Percentiles rank a stretch among this genome's conserved stretches.
Evolutionary conservation across 192 early-diverging fungal species (phyloP).

Genomic region (Physocladia obscura): DNA sequence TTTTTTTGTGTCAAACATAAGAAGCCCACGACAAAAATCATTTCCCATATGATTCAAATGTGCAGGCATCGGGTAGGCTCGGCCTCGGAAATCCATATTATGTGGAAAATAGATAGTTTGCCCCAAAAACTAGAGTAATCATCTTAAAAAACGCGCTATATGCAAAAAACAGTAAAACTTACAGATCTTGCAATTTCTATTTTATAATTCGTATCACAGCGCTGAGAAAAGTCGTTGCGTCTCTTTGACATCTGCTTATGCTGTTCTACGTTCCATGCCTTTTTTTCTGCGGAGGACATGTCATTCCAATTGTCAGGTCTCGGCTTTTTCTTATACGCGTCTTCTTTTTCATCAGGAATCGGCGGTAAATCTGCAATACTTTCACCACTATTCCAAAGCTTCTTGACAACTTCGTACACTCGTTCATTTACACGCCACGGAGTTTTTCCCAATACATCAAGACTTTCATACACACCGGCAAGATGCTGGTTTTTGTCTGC

Average conservation of each 20-base stretch:
- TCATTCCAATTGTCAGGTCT: conserved; percentile 59
- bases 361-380: conserved; percentile 61
- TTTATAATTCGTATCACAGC: conserved; percentile 93
- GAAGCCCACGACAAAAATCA: conserved; percentile 90
- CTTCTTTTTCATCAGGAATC: conserved; percentile 29
- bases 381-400: conserved; percentile 86
- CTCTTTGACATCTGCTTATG: conserved; percentile 42
- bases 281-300: conserved; percentile 43
- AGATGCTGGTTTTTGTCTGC: conserved; percentile 78
- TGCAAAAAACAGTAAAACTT: conserved; percentile 20
- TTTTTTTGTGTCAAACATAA: conserved; percentile 79
- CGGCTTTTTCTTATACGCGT: conserved; percentile 17
- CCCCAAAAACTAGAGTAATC: conserved; percentile 66
- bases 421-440: conserved; percentile 85
- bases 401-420: conserved; percentile 74
- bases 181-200: conserved; percentile 90
- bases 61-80: conserved; percentile 95
- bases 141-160: background rate
- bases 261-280: conserved; percentile 36
- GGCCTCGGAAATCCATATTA: conserved; percentile 95
- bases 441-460: conserved; percentile 86
- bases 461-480: conserved; percentile 63
- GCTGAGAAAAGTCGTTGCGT: conserved; percentile 71
- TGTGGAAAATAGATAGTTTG: conserved; percentile 95
- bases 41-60: conserved; percentile 95